phyloP scores from a whole-genome alignment of 2,329 filamentous ascomycete species.

The Trichoderma koningiopsis region DNA sequence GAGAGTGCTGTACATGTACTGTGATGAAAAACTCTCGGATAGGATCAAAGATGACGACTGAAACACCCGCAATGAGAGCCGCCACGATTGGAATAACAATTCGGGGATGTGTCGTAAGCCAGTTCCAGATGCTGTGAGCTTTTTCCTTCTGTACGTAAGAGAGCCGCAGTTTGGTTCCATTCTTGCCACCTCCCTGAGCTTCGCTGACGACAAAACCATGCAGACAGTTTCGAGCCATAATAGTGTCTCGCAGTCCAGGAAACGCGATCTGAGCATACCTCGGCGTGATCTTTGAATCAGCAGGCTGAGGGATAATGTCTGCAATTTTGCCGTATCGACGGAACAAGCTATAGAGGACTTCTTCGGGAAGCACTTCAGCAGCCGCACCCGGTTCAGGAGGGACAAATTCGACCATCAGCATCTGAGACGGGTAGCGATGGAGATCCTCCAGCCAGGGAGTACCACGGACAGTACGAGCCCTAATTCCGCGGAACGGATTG shows the following conservation, averaged over 20 bases:
- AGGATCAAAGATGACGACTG: constrained; percentile 89
- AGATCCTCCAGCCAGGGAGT: constrained; percentile 94
- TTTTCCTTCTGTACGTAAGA: constrained; percentile 82
- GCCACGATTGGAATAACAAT: constrained; percentile 84
- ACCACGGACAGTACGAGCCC: constrained; percentile 74
- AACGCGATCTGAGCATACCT: constrained; percentile 82
- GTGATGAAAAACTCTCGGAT: constrained; percentile 93
- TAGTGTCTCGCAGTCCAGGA: constrained; percentile 68
- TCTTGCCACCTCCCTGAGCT: constrained; percentile 70
- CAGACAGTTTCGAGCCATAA: constrained; percentile 90
- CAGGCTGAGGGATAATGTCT: constrained; percentile 79
- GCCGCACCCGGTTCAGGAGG: constrained; percentile 69
- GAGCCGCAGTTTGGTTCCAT: constrained; percentile 75
- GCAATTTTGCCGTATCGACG: constrained; percentile 86
- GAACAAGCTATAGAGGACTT: constrained; percentile 84
- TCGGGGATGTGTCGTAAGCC: constrained; percentile 81
- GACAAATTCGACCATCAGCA: constrained; percentile 83
- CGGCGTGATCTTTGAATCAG: constrained; percentile 82
- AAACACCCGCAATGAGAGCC: constrained; percentile 78
- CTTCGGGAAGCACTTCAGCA: constrained; percentile 79
- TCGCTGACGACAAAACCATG: constrained; percentile 78
- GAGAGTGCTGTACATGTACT: constrained; percentile 76
- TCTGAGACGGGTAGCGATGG: constrained; percentile 74
- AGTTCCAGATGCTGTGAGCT: constrained; percentile 79
- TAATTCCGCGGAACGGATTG: constrained; percentile 74